These are phyloP conservation scores for Oidium heveae DNA, from an alignment of 2,329 filamentous ascomycete species.

Conservation along the genomic window DNA sequence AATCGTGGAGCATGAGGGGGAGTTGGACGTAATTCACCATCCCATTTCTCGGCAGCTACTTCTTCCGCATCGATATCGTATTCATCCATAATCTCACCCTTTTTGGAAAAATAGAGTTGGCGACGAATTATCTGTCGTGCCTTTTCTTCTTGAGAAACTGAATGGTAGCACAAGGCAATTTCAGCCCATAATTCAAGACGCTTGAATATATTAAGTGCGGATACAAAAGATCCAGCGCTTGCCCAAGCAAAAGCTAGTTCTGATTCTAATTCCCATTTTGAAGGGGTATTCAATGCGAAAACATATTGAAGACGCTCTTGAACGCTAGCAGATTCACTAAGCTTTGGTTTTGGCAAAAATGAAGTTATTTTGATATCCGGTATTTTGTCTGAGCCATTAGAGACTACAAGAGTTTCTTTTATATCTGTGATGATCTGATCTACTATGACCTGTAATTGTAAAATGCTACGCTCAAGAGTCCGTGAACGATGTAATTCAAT, in stretches of 20 bases:
- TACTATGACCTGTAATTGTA: constrained; percentile 85
- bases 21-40: constrained; percentile 41
- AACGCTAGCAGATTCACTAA: constrained; percentile 53
- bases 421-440: constrained; percentile 90
- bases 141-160: constrained; percentile 44
- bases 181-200: constrained; percentile 84
- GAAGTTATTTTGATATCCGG: constrained; percentile 32
- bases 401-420: constrained; percentile 6
- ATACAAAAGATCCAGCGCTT: constrained; percentile 60
- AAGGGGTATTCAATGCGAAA: constrained; percentile 60
- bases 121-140: constrained; percentile 52
- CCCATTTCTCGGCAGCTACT: constrained; percentile 27
- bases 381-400: constrained; percentile 12
- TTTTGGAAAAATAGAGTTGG: constrained; percentile 48
- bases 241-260: constrained; percentile 90
- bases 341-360: constrained; percentile 56
- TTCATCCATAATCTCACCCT: constrained; percentile 15
- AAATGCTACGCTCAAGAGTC: constrained; percentile 66
- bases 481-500: constrained; percentile 73
- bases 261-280: constrained; percentile 80
- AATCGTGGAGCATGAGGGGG: constrained; percentile 61
- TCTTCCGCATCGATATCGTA: constrained; percentile 25
- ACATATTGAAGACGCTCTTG: constrained; percentile 59
- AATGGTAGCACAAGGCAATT: constrained; percentile 51
- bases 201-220: constrained; percentile 89